phyloP scores from a whole-genome alignment of 371 early-diverging fungal genomes.

The Lichtheimia corymbifera region DNA sequence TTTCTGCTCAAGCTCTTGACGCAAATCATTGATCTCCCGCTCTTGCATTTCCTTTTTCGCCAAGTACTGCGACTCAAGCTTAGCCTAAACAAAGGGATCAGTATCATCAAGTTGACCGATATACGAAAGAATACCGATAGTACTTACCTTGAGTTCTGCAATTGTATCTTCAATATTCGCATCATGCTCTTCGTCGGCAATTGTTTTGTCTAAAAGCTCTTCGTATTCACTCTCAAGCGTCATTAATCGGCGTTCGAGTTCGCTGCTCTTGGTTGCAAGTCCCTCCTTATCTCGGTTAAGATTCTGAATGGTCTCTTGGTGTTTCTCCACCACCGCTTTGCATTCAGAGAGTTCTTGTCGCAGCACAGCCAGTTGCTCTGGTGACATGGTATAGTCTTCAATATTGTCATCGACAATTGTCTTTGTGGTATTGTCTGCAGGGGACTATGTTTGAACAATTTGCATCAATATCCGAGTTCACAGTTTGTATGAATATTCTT shows the following conservation, averaged over 20 bases:
- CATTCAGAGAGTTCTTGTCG: conserved; percentile 79
- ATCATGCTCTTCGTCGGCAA: conserved; percentile 84
- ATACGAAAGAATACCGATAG: not conserved
- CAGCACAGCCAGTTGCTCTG: conserved; percentile 73
- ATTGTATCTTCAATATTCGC: conserved; percentile 69
- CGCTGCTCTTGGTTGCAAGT: conserved; percentile 65
- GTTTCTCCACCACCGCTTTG: conserved; percentile 66
- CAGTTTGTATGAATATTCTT: conserved; percentile 29
- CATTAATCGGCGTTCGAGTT: conserved; percentile 73
- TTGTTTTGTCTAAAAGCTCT: conserved; percentile 90
- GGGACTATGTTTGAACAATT: not conserved
- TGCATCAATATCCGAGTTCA: not conserved
- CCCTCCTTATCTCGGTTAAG: conserved; percentile 65
- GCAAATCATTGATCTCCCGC: conserved; percentile 75
- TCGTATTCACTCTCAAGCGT: conserved; percentile 88
- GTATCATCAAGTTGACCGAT: not conserved
- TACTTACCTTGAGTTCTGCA: conserved; percentile 69
- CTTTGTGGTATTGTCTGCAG: conserved; percentile 6
- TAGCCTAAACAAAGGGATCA: conserved; percentile 29
- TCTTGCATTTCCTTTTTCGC: conserved; percentile 75
- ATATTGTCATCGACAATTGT: conserved; percentile 45
- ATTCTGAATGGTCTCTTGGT: conserved; percentile 67
- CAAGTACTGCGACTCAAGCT: conserved; percentile 82
- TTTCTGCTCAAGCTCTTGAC: conserved; percentile 63
- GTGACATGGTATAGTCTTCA: conserved; percentile 29